Conservation (phyloP, 306 rosid genomes). For the Pyrus communis region DNA sequence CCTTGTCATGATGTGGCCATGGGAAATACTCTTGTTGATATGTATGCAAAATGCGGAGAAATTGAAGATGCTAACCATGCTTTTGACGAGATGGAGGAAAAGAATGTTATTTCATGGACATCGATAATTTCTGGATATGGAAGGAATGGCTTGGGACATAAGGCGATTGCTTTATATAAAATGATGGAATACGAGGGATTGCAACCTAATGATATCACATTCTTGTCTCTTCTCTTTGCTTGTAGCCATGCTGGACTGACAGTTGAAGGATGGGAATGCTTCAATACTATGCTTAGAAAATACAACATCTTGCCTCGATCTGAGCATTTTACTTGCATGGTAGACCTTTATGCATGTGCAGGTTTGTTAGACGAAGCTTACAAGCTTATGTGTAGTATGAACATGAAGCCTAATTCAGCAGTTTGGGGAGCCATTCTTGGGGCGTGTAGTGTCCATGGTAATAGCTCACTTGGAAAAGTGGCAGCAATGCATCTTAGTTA, state of each 20-base stretch:
- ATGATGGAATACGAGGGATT: slow-evolving; percentile 28
- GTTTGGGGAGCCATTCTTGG: slow-evolving; percentile 35
- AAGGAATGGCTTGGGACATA: slow-evolving; percentile 22
- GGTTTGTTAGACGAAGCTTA: slow-evolving; percentile 27
- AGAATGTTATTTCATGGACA: slow-evolving; percentile 26
- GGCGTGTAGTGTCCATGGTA: slow-evolving; percentile 24
- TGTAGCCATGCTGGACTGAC: slow-evolving; percentile 35
- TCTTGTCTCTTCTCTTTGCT: slow-evolving; percentile 33
- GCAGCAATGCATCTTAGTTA: slow-evolving; percentile 20
- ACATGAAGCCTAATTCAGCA: slow-evolving; percentile 20
- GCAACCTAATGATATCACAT: slow-evolving; percentile 26
- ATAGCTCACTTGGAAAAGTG: slow-evolving; percentile 20
- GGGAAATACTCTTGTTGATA: slow-evolving; percentile 30
- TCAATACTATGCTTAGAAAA: slow-evolving; percentile 15
- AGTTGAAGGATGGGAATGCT: slow-evolving; percentile 27
- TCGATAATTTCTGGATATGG: slow-evolving; percentile 27
- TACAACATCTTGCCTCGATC: slow-evolving; percentile 19
- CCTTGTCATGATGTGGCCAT: slow-evolving; percentile 21
- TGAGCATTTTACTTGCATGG: slow-evolving; percentile 29
- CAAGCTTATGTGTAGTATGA: slow-evolving; percentile 10
- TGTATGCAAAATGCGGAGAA: slow-evolving; percentile 33
- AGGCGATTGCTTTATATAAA: slow-evolving; percentile 23
- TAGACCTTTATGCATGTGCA: slow-evolving; percentile 31
- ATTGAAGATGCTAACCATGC: slow-evolving; percentile 20
- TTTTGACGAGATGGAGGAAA: slow-evolving; percentile 27